Evolutionary conservation across 495 filamentous ascomycete genomes (phyloP), one percentile per base, ranked within the genome.

Genomic region (Geoglossum glabrum): DNA sequence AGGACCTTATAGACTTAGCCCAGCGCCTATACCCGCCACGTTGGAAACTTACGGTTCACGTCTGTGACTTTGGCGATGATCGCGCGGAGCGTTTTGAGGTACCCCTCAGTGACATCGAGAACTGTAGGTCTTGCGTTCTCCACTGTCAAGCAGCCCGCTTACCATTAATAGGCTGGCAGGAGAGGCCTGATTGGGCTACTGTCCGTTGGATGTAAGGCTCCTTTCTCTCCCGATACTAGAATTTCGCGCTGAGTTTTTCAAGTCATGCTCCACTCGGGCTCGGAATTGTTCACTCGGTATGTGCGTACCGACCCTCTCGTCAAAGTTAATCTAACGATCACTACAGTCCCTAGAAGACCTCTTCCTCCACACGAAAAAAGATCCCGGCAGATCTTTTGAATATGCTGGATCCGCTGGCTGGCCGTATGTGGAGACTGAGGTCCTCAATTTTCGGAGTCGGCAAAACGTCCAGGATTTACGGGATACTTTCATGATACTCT

Each of bases 181-280:
- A 33, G 15, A 67, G 65, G 49, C 63, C 65, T 34, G 52, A 61
- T 7, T 67, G 65, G 63, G 65, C 56, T 6, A 60, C 60, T 25
- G 61, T 66, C 19, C 60, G 65, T 46, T 68, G 65, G 36, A 40
- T 40, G 36, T 40, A 15, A 40, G 36, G 36, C 10, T 11, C 10
- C 36, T 15, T 15, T 40, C 36, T 40, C 36, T 2, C 17, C 36
- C 36, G 36, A 40, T 40, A 15, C 11, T 15, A 40, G 31, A 11
- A 34, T 11, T 34, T 34, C 31, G 5, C 31, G 4, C 36, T 40
- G 6, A 40, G 10, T 40, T 15, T 15, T 40, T 15, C 11, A 34
- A 67, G 64, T 17, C 66, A 68, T 47, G 65, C 63, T 43, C 66
- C 66, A 1, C 61, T 68, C 19, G 66, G 66, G 13, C n/a, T 68